Evolutionary conservation across 2,329 filamentous ascomycete genomes (phyloP).

Genomic region (Aspergillus sergii): DNA sequence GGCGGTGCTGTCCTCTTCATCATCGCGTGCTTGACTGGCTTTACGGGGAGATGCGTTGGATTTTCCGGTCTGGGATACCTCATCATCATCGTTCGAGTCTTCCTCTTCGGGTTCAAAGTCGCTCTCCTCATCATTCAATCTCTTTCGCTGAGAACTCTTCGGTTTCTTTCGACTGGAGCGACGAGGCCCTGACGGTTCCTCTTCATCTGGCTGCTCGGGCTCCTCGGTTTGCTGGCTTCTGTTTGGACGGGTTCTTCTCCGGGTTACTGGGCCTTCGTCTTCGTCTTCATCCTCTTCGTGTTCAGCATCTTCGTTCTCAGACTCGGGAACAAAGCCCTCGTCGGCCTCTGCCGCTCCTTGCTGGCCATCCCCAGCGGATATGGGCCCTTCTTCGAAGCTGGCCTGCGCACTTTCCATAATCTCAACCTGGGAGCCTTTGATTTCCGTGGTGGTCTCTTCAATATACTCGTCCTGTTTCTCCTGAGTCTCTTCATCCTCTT

Average conservation of each 20-base stretch:
- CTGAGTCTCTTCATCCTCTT: constrained; percentile 25
- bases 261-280: constrained; percentile 56
- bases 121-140: constrained; percentile 57
- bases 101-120: constrained; percentile 65
- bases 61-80: constrained; percentile 53
- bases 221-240: constrained; percentile 31
- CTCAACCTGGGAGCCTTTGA: constrained; percentile 45
- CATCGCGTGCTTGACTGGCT: constrained; percentile 43
- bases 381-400: constrained; percentile 36
- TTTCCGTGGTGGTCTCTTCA: constrained; percentile 44
- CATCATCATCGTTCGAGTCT: constrained; percentile 52
- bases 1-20: constrained; percentile 50
- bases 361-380: constrained; percentile 23
- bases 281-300: constrained; percentile 44
- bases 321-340: constrained; percentile 43
- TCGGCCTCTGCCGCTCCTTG: constrained; percentile 35
- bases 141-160: constrained; percentile 49
- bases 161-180: constrained; percentile 45
- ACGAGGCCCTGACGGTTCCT: constrained; percentile 34
- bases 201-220: constrained; percentile 30
- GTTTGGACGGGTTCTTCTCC: constrained; percentile 43
- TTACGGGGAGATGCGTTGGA: constrained; percentile 49
- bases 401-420: constrained; percentile 44
- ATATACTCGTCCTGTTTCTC: constrained; percentile 46
- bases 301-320: constrained; percentile 41